A percentile compares a stretch with the other conserved stretches of the same genome.
These are phyloP conservation scores for Choricystis sp. DNA, from an alignment of 139 green algal genomes.

Conservation along the genomic window DNA sequence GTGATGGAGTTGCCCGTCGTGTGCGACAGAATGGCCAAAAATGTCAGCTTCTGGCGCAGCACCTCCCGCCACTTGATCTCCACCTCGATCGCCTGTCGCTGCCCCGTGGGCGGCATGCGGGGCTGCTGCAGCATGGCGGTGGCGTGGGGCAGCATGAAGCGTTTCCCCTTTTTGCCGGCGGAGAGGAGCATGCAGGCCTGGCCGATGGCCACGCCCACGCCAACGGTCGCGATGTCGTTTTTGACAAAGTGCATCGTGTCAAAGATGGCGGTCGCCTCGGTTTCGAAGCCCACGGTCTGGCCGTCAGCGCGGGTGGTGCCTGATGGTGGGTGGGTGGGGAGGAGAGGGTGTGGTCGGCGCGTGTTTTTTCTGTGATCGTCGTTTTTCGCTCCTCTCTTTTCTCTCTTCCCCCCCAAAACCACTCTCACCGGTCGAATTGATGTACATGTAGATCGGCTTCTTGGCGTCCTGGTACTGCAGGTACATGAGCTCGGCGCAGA, in stretches of 20 bases:
- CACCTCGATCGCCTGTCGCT: slow-evolving; percentile 78
- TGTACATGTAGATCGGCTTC: slow-evolving; percentile 91
- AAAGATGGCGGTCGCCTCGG: slow-evolving; percentile 78
- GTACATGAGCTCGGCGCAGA: slow-evolving; percentile 94
- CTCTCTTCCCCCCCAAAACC: too few species aligned
- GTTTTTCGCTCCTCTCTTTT: too few species aligned
- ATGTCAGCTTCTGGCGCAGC: slow-evolving; percentile 50
- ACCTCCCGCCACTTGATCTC: slow-evolving; percentile 92
- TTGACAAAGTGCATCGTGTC: slow-evolving; percentile 79
- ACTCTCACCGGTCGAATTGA: slow-evolving; percentile 78
- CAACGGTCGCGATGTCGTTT: slow-evolving; percentile 52
- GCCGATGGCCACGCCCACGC: slow-evolving; percentile 44
- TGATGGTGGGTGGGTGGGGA: neutral
- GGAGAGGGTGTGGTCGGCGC: neutral
- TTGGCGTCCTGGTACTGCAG: slow-evolving; percentile 75
- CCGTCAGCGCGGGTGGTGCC: slow-evolving; percentile 59
- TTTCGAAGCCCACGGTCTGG: slow-evolving; percentile 77
- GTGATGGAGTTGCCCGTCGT: slow-evolving; percentile 75
- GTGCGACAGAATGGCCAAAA: slow-evolving; percentile 63
- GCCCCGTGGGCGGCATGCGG: slow-evolving; percentile 74
- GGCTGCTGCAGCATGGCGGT: slow-evolving; percentile 98
- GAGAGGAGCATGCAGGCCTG: slow-evolving; percentile 73
- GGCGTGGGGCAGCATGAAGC: slow-evolving; percentile 74
- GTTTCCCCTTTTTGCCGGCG: slow-evolving; percentile 54
- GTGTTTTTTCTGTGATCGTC: slow-evolving; percentile 21